A percentile compares a stretch with the other conserved stretches of the same genome.
Conservation (phyloP, 192 early-diverging fungal genomes). For the Podila minutissima region DNA sequence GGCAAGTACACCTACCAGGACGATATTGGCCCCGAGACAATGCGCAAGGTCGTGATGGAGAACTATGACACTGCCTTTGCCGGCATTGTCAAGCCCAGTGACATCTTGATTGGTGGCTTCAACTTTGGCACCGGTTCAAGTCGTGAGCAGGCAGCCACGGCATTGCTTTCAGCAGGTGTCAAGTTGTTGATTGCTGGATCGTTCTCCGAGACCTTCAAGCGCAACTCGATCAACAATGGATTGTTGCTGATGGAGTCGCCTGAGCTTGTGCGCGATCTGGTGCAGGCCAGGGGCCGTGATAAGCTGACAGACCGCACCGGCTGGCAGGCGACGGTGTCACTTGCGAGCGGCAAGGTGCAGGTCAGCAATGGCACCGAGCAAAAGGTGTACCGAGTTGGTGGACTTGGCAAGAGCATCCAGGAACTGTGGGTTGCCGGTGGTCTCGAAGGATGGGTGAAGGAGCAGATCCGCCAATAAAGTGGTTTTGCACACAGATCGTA, state of each 20-base stretch:
- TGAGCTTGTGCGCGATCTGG: slow-evolving; percentile 80
- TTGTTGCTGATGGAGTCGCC: slow-evolving; percentile 91
- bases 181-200: slow-evolving; percentile 90
- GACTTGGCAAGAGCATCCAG: slow-evolving; percentile 94
- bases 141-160: slow-evolving; percentile 98
- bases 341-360: slow-evolving; percentile 73
- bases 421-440: slow-evolving; percentile 95
- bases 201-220: slow-evolving; percentile 98
- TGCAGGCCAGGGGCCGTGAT: slow-evolving; percentile 53
- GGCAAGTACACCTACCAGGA: slow-evolving; percentile 99
- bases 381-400: slow-evolving; percentile 60
- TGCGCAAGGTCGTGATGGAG: slow-evolving; percentile 97
- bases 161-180: slow-evolving; percentile 88
- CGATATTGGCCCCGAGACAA: slow-evolving; percentile 87
- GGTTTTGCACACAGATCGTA: too few relatives aligned
- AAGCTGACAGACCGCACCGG: slow-evolving; percentile 81
- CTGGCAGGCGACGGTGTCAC: slow-evolving; percentile 73
- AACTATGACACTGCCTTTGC: slow-evolving; percentile 96
- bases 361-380: slow-evolving; percentile 52
- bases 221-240: slow-evolving; percentile 99
- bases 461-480: slow-evolving; percentile 41
- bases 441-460: slow-evolving; percentile 95
- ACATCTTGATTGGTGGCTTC: slow-evolving; percentile 91
- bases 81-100: slow-evolving; percentile 70
- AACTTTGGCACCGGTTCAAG: slow-evolving; percentile 99